These are phyloP conservation scores for Eustoma russellianum DNA, from an alignment of 257 asterid species.

Conservation along the genomic window DNA sequence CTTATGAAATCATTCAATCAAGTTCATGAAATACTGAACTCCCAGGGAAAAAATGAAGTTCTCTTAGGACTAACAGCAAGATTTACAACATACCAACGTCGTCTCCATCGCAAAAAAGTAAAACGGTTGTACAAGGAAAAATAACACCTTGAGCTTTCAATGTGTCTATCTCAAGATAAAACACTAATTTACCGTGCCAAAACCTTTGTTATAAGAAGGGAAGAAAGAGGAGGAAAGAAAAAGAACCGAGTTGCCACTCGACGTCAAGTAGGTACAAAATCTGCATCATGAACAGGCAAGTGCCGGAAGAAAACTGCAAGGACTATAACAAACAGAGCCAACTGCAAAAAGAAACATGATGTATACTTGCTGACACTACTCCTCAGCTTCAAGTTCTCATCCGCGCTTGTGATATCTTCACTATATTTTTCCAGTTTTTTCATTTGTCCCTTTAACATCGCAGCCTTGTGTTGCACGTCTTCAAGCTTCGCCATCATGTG, in stretches of 20 bases:
- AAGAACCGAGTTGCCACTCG: background rate
- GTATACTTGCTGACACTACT: conserved; percentile 40
- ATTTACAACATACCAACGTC: too few species aligned
- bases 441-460: conserved; percentile 31
- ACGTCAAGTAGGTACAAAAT: conserved; percentile 64
- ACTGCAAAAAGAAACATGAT: conserved; percentile 41
- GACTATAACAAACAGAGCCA: conserved; percentile 30
- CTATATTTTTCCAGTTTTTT: conserved; percentile 34
- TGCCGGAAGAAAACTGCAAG: conserved; percentile 24
- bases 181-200: too few species aligned
- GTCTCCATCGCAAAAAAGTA: too few species aligned
- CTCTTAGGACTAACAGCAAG: too few species aligned
- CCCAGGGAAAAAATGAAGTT: too few species aligned
- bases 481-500: conserved; percentile 34
- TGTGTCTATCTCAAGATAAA: too few species aligned
- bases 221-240: conserved; percentile 7
- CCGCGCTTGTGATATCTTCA: conserved; percentile 29
- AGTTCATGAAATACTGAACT: too few species aligned
- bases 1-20: too few species aligned
- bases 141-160: too few species aligned
- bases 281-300: conserved; percentile 26
- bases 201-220: background rate
- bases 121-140: too few species aligned
- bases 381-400: conserved; percentile 37
- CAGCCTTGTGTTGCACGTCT: conserved; percentile 44